Evolutionary conservation across 345 rosid genomes (phyloP).

Genomic region (Kernera saxatilis): DNA sequence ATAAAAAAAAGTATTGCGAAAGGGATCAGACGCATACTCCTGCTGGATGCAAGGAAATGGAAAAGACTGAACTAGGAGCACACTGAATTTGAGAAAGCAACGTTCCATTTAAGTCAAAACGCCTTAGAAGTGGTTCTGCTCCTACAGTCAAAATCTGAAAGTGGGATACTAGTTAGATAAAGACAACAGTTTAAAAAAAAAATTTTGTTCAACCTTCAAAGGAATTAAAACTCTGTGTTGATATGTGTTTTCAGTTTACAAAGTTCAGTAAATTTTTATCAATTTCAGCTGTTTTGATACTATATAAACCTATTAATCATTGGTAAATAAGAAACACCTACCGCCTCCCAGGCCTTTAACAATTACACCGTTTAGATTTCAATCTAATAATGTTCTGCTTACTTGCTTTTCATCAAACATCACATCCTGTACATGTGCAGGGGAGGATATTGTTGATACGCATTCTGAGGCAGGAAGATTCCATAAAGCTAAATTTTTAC

Average conservation of each 20-base stretch:
- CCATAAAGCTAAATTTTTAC: constrained; percentile 66
- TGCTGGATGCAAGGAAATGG: constrained; percentile 64
- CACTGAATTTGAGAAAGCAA: constrained; percentile 75
- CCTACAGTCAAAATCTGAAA: constrained; percentile 85
- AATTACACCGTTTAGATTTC: background rate
- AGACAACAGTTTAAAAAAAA: background rate
- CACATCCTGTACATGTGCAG: constrained; percentile 63
- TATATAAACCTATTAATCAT: background rate
- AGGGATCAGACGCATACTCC: constrained; percentile 48
- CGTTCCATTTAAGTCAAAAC: constrained; percentile 65
- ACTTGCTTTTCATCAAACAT: constrained; percentile 77
- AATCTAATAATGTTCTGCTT: constrained; percentile 23
- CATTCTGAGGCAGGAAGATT: constrained; percentile 84
- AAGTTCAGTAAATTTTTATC: background rate
- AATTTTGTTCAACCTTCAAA: background rate
- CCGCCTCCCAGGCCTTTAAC: background rate
- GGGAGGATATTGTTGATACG: constrained; percentile 44
- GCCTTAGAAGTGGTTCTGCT: constrained; percentile 68
- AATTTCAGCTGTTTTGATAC: background rate
- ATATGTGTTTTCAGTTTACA: background rate
- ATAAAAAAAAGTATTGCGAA: background rate
- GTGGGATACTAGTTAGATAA: constrained; percentile 12
- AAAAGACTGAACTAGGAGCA: constrained; percentile 81
- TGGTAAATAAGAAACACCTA: background rate
- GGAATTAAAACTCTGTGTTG: background rate